Evolutionary conservation across 441 rosid species (phyloP), one percentile per base, ranked within the genome.

Genomic region (Jatropha podagrica): DNA sequence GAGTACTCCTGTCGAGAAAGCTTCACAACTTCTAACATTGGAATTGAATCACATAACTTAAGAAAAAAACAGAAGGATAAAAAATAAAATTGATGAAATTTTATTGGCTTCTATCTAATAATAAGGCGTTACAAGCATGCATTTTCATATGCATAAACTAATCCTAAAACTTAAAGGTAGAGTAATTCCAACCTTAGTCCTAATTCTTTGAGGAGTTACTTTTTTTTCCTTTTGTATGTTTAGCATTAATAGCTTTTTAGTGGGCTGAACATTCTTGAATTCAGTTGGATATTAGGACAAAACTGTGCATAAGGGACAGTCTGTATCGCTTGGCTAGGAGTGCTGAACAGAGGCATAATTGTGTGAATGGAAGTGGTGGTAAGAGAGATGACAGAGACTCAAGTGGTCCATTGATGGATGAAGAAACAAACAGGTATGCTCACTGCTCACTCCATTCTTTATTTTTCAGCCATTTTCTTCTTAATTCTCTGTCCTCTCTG

Each of bases 301-400:
- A 94, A 81, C 85, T 94, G 71, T 89, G 96, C 86, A 92, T 92
- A 85, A 87, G 98, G 81, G 98, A 92, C 77, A 92, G 97, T 83
- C 85, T 94, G 71, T 94, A 89, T 81, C 94, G 98, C 74, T 85
- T 94, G 84, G 98, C 96, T 72, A 84, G 85, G 86, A 94, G 98
- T 71, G 95, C 98, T 61, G 96, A 90, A 74, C 96, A 88, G 79
- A 88, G 98, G 74, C 93, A 92, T 75, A 82, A 80, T 63, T 85
- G 84, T 73, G 76, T 64, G 61, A 83, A 77, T 72, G 78, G 85
- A 71, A 82, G 74, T 80, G 88, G 78, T 74, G 81, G 83, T 72
- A 76, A 74, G 69, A 77, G 78, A 79, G 89, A 80, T 73, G 91
- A 81, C 66, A 76, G 71, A 76, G 86, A 83, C 18, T 72, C 77